A percentile compares a stretch with the other conserved stretches of the same genome.
phyloP scores from a whole-genome alignment of 2,329 filamentous ascomycete genomes.

The Pseudogymnoascus sp. region DNA sequence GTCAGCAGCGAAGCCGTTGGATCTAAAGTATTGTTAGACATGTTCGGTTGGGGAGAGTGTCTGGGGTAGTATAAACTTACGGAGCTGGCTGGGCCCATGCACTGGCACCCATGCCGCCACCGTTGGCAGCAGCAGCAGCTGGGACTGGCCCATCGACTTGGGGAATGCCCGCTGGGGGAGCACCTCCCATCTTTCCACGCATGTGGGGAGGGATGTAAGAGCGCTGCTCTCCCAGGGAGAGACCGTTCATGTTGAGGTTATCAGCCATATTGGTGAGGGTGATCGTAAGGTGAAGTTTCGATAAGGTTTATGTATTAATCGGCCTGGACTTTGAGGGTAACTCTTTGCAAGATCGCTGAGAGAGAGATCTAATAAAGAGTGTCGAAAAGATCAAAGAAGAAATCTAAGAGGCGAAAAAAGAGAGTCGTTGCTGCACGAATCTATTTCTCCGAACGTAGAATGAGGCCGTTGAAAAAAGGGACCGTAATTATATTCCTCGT shows the following conservation, averaged over 20 bases:
- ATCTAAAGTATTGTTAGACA: conserved; percentile 30
- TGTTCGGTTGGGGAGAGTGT: neutral
- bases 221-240: conserved; percentile 57
- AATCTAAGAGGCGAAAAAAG: conserved; percentile 26
- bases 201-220: conserved; percentile 85
- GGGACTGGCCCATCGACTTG: conserved; percentile 5
- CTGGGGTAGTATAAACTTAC: conserved; percentile 36
- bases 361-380: conserved; percentile 19
- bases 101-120: conserved; percentile 48
- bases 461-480: conserved; percentile 12
- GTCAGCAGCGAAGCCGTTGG: conserved; percentile 40
- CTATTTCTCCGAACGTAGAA: conserved; percentile 10
- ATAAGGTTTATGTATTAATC: conserved; percentile 2
- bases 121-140: conserved; percentile 13
- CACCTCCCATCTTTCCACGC: conserved; percentile 48
- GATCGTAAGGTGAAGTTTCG: conserved; percentile 11
- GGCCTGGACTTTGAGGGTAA: neutral
- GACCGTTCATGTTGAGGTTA: conserved; percentile 73
- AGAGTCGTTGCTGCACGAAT: conserved; percentile 16
- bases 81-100: conserved; percentile 47
- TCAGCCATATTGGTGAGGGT: conserved; percentile 59
- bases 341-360: conserved; percentile 20
- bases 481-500: conserved; percentile 32
- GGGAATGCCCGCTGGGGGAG: conserved; percentile 13
- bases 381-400: conserved; percentile 17